Evolutionary conservation across 2,329 filamentous ascomycete genomes (phyloP), one percentile per base, ranked within the genome.

Genomic region (Penicillium palitans): DNA sequence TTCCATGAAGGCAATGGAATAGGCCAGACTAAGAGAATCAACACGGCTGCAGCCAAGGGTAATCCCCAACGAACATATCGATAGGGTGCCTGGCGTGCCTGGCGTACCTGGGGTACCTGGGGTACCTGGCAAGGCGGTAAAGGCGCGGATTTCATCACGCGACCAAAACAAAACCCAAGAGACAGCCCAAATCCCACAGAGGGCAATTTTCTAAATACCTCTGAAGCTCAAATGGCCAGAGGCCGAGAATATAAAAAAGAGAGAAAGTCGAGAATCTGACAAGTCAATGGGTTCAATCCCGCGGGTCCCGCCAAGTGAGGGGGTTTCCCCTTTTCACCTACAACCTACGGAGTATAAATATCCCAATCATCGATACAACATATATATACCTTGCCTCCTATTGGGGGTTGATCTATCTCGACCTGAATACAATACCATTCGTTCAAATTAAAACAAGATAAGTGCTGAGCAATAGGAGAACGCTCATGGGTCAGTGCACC

Each of bases 31-130:
- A 57, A 24, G 7, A 57, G 19, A 37, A 51, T 27, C 31, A 60
- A 35, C 12, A 41, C 35, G 2, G 44, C 39, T 3, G 51, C 33
- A 10, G 48, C 48, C 13, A 60, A 33, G 5, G 52, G 37, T 17
- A 60, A 25, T 5, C 47, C 53, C 55, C 57, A 58, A 6, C 57
- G 42, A 8, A n/a, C 47, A 35, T 48, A 52, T 21, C 41, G 53
- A 19, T 51, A 48, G 8, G 27, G 25, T 33, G 35, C 21, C 31
- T 24, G 17, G 27, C 9, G 44, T 33, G 2, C n/a, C 49, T 31
- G 33, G 46, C 9, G 27, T 29, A 3, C 27, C 27, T 29, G 27
- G 8, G 15, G 25, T 31, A 9, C n/a, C 49, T 33, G 27, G 48
- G 15, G 25, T 31, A 9, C n/a, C 49, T 33, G 27, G 48, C 53